These are phyloP conservation scores for Hanseniaspora nectarophila DNA, from an alignment of 805 yeast genomes.

Conservation along the genomic window DNA sequence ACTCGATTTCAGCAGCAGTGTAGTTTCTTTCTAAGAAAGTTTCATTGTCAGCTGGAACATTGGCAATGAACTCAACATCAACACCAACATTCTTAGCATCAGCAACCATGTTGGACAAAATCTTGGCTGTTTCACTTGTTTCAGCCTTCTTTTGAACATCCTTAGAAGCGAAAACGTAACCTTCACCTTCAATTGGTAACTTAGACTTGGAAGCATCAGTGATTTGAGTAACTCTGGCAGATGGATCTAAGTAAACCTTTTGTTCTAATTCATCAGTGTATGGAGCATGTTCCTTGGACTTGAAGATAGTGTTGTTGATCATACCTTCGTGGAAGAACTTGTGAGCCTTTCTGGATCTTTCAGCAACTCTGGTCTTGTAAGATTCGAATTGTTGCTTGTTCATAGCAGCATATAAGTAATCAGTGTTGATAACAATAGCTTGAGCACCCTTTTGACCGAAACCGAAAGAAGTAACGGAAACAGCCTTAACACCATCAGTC, in stretches of 20 bases:
- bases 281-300: slow-evolving; percentile 88
- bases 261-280: slow-evolving; percentile 79
- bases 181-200: slow-evolving; percentile 28
- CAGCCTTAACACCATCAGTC: slow-evolving; percentile 96
- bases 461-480: slow-evolving; percentile 93
- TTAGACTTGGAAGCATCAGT: slow-evolving; percentile 19
- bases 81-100: slow-evolving; percentile 66
- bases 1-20: slow-evolving; percentile 64
- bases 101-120: slow-evolving; percentile 46
- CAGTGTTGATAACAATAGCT: slow-evolving; percentile 83
- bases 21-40: slow-evolving; percentile 89
- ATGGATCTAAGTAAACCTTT: slow-evolving; percentile 89
- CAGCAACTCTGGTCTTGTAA: slow-evolving; percentile 57
- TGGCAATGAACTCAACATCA: slow-evolving; percentile 80
- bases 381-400: slow-evolving; percentile 57
- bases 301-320: slow-evolving; percentile 79
- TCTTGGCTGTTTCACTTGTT: slow-evolving; percentile 40
- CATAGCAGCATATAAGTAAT: slow-evolving; percentile 78
- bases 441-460: slow-evolving; percentile 99
- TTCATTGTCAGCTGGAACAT: slow-evolving; percentile 75
- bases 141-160: slow-evolving; percentile 43
- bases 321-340: slow-evolving; percentile 92
- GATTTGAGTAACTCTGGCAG: slow-evolving; percentile 40
- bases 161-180: slow-evolving; percentile 39
- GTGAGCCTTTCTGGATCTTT: slow-evolving; percentile 82